Conservation (phyloP, 371 early-diverging fungal genomes). For the Mortierella sp. region DNA sequence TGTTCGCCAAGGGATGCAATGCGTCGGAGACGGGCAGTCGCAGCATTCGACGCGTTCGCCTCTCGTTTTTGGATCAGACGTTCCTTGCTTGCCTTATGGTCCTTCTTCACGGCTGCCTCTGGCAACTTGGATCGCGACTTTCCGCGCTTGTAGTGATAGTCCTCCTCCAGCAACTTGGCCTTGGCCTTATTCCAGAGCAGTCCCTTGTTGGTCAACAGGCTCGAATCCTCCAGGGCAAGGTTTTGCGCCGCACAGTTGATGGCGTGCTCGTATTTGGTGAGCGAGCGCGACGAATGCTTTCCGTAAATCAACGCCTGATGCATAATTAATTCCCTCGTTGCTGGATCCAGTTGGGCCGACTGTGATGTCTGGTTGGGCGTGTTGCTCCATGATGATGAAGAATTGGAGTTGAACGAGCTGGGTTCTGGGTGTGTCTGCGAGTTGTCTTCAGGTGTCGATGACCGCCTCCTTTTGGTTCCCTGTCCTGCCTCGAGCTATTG, state of each 20-base stretch:
- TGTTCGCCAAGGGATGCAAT: conserved; percentile 59
- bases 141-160: conserved; percentile 74
- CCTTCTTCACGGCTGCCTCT: conserved; percentile 51
- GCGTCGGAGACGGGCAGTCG: conserved; percentile 58
- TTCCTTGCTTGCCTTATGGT: conserved; percentile 40
- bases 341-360: conserved; percentile 19
- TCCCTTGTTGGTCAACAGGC: conserved; percentile 65
- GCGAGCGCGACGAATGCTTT: conserved; percentile 59
- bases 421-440: conserved; percentile 44
- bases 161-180: conserved; percentile 64
- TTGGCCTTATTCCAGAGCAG: conserved; percentile 68
- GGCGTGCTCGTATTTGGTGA: conserved; percentile 70
- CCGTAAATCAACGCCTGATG: conserved; percentile 72
- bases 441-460: conserved; percentile 33
- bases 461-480: conserved; percentile 35
- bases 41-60: conserved; percentile 64
- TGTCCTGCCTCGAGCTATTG: conserved; percentile 20
- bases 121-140: conserved; percentile 70
- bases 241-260: conserved; percentile 68
- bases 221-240: conserved; percentile 65
- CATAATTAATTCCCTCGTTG: conserved; percentile 60
- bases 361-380: conserved; percentile 29
- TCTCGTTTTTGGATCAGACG: conserved; percentile 57
- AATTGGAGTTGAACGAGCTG: conserved; percentile 40
- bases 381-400: conserved; percentile 38